These are phyloP conservation scores for Dianthus caryophyllus DNA, from an alignment of 148 eudicot genomes.

Conservation along the genomic window DNA sequence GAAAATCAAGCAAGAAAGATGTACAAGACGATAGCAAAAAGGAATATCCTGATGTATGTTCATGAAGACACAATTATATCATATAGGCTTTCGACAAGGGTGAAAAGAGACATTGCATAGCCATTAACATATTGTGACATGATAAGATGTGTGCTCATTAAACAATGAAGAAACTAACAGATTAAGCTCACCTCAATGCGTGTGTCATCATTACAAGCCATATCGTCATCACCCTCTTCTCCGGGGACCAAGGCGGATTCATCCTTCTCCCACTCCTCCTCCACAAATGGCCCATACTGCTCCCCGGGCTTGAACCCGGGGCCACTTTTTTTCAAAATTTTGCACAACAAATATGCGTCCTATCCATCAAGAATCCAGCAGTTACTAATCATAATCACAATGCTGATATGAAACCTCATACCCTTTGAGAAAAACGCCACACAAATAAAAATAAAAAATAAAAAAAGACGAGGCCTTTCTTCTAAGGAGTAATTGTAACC, in stretches of 20 bases:
- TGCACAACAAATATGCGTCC: conserved; percentile 75
- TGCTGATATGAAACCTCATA: not conserved
- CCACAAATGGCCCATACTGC: conserved; percentile 79
- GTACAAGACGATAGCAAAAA: not conserved
- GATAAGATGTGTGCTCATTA: not conserved
- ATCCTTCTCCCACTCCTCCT: conserved; percentile 75
- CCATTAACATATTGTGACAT: not conserved
- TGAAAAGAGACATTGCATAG: not conserved
- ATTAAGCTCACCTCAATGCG: conserved; percentile 41
- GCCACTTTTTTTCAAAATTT: conserved; percentile 81
- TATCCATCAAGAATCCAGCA: conserved; percentile 18
- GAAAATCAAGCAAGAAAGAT: conserved; percentile 1
- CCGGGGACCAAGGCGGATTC: conserved; percentile 52
- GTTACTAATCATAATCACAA: not conserved
- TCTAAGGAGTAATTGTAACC: no score
- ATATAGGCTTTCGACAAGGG: not conserved
- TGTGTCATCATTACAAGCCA: conserved; percentile 50
- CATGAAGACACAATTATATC: not conserved
- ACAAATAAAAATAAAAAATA: no score
- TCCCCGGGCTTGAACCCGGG: conserved; percentile 77
- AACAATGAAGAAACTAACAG: conserved; percentile 1
- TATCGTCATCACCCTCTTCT: conserved; percentile 63
- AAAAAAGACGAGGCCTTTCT: no score
- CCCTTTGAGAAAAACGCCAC: not conserved
- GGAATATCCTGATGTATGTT: not conserved